phyloP scores from a whole-genome alignment of 352 stramenopile species.

The Thalassiosira oceanica region DNA sequence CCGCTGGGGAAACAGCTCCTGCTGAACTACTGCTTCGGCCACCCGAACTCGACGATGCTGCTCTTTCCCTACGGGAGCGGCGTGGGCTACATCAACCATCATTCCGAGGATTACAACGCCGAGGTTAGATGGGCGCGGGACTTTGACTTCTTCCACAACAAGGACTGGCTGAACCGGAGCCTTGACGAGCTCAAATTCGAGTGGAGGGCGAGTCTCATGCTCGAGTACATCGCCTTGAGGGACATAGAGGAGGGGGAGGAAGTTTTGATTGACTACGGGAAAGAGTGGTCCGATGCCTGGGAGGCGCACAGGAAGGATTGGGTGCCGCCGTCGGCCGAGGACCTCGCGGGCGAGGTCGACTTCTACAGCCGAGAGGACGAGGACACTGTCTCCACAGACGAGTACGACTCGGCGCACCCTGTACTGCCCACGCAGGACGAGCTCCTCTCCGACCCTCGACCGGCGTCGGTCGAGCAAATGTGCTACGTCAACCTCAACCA shows the following conservation, averaged over 20 bases:
- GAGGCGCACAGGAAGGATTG: conserved; percentile 61
- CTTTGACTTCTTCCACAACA: conserved; percentile 45
- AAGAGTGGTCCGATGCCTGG: conserved; percentile 72
- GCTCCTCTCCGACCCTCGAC: no score
- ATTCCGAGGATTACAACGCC: conserved; percentile 44
- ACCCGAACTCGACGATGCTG: conserved; percentile 51
- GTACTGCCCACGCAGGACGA: no score
- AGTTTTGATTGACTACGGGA: conserved; percentile 79
- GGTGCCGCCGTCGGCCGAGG: conserved; percentile 6
- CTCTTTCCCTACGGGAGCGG: conserved; percentile 57
- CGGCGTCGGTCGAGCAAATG: no score
- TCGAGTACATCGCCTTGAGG: conserved; percentile 53
- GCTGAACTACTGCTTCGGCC: conserved; percentile 65
- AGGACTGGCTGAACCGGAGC: conserved; percentile 44
- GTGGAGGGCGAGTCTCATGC: conserved; percentile 39
- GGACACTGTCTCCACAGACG: neutral
- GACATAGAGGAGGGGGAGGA: conserved; percentile 59
- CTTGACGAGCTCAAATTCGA: conserved; percentile 49
- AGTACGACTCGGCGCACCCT: no score
- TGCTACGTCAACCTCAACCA: conserved; percentile 53
- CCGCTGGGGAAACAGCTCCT: conserved; percentile 46
- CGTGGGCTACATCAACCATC: conserved; percentile 65
- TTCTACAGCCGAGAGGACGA: no score
- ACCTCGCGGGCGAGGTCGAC: no score
- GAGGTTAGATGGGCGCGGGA: conserved; percentile 47